These are phyloP conservation scores for Nannochloropsis granulata DNA, from an alignment of 108 stramenopile genomes.

Conservation along the genomic window DNA sequence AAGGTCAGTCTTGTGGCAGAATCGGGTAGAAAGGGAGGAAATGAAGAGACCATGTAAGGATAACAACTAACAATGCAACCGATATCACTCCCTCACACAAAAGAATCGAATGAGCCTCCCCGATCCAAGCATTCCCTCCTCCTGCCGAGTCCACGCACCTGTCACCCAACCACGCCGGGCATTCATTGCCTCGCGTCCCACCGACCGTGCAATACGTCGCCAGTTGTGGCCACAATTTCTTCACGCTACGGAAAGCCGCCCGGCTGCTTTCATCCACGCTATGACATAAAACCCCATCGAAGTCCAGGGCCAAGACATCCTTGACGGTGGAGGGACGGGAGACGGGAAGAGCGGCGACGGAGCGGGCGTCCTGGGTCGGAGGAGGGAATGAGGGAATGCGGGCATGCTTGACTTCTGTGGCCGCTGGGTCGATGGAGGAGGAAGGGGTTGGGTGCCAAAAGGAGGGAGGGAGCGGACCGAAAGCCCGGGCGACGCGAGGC, in stretches of 20 bases:
- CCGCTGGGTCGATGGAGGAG: neutral
- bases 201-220: neutral
- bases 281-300: slow-evolving; percentile 21
- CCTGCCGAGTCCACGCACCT: neutral
- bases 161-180: neutral
- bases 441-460: neutral
- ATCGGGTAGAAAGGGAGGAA: too few relatives aligned
- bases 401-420: neutral
- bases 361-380: neutral
- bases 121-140: too few relatives aligned
- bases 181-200: neutral
- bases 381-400: neutral
- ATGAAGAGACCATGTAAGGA: too few relatives aligned
- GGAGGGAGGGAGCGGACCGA: neutral
- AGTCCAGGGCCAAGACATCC: neutral
- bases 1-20: neutral
- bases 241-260: slow-evolving; percentile 2
- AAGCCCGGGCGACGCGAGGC: neutral
- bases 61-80: too few relatives aligned
- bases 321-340: neutral
- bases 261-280: slow-evolving; percentile 15
- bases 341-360: neutral
- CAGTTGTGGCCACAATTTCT: slow-evolving; percentile 5
- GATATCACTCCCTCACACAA: too few relatives aligned
- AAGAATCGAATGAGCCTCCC: too few relatives aligned